Conservation (phyloP, 495 filamentous ascomycete species). For the Neurospora pannonica region DNA sequence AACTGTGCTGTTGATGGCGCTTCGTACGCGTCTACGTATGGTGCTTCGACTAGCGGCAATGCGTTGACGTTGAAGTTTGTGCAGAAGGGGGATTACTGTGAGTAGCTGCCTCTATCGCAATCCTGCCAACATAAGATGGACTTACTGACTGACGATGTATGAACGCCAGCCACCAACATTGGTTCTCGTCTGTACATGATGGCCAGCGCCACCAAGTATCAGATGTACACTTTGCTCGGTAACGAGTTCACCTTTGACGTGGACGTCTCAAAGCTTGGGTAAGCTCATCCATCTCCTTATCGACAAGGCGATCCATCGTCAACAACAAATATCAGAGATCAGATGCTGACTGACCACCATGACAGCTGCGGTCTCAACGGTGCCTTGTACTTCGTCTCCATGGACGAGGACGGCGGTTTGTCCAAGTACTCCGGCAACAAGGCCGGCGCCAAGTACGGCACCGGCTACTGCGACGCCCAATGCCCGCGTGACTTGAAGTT, state of each 20-base stretch:
- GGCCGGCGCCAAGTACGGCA: slow-evolving; percentile 49
- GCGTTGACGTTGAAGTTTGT: slow-evolving; percentile 42
- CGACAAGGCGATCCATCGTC: not conserved
- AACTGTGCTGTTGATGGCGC: slow-evolving; percentile 40
- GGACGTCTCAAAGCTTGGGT: slow-evolving; percentile 35
- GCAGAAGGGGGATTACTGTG: slow-evolving; percentile 38
- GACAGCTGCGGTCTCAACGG: slow-evolving; percentile 43
- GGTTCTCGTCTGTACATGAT: slow-evolving; percentile 47
- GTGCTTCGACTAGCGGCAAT: slow-evolving; percentile 35
- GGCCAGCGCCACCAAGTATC: slow-evolving; percentile 39
- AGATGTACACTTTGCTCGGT: slow-evolving; percentile 43
- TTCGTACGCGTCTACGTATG: slow-evolving; percentile 37
- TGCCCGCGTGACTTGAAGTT: slow-evolving; percentile 43
- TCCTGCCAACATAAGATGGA: not conserved
- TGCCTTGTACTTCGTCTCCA: slow-evolving; percentile 46
- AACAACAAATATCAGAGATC: slow-evolving; percentile 36
- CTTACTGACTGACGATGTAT: not conserved
- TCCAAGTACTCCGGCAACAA: slow-evolving; percentile 39
- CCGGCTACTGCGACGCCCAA: slow-evolving; percentile 47
- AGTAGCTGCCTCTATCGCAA: not conserved
- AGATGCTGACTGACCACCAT: slow-evolving; percentile 29
- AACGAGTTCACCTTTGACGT: slow-evolving; percentile 52
- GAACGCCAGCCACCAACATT: slow-evolving; percentile 29
- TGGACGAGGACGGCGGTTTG: slow-evolving; percentile 45
- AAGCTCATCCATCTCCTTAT: not conserved